phyloP scores from a whole-genome alignment of 345 rosid genomes.

The Citropsis articulata region DNA sequence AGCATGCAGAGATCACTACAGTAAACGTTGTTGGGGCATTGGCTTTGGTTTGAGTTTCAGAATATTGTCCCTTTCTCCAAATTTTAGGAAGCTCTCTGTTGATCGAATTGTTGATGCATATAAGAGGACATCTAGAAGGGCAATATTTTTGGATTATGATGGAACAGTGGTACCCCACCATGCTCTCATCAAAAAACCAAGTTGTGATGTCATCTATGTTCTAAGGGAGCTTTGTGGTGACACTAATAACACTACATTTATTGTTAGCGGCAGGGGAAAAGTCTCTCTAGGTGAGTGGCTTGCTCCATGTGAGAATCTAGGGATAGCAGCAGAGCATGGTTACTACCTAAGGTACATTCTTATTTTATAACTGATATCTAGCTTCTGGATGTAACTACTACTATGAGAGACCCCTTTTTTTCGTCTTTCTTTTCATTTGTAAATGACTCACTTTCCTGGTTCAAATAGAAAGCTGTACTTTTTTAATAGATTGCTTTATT shows the following conservation, averaged over 20 bases:
- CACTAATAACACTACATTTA: conserved; percentile 38
- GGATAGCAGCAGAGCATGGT: conserved; percentile 55
- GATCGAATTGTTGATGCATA: conserved; percentile 33
- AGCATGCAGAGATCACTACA: conserved; percentile 44
- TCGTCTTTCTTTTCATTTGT: neutral
- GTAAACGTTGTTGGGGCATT: conserved; percentile 43
- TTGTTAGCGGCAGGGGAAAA: conserved; percentile 48
- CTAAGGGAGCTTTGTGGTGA: conserved; percentile 37
- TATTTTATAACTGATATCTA: neutral
- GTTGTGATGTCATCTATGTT: conserved; percentile 31
- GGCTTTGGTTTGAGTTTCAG: conserved; percentile 45
- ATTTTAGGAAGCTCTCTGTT: conserved; percentile 35
- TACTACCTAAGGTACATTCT: conserved; percentile 40
- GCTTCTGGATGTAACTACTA: neutral
- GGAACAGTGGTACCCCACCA: conserved; percentile 38
- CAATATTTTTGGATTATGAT: conserved; percentile 45
- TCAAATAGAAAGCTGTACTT: neutral
- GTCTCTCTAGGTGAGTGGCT: conserved; percentile 40
- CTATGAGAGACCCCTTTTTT: neutral
- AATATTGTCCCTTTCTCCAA: conserved; percentile 43
- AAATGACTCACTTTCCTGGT: neutral
- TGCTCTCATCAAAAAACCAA: conserved; percentile 31
- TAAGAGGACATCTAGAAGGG: conserved; percentile 34
- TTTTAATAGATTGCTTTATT: neutral
- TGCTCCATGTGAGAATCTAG: conserved; percentile 41